Percentiles rank a stretch among this genome's conserved stretches.
Evolutionary conservation across 257 asterid genomes (phyloP).

Genomic region (Buddleja alternifolia): DNA sequence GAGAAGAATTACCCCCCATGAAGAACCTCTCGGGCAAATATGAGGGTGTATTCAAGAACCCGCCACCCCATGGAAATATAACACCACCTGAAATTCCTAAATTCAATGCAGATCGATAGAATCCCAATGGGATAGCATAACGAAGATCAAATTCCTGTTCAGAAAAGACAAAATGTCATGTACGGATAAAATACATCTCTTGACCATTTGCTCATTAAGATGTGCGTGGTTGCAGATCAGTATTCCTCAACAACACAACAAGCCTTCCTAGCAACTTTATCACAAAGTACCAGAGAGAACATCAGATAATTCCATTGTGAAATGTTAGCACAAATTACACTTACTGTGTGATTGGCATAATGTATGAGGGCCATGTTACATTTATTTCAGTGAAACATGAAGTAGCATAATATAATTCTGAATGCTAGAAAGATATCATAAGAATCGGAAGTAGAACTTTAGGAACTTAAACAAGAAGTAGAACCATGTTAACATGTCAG

Average conservation of each 20-base stretch:
- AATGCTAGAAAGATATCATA: neutral
- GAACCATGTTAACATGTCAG: neutral
- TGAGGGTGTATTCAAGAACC: slow-evolving; percentile 57
- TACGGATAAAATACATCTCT: slow-evolving; percentile 14
- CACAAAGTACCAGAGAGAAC: slow-evolving; percentile 12
- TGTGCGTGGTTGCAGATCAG: neutral
- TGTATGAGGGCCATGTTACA: neutral
- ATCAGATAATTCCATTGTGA: neutral
- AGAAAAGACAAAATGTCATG: slow-evolving; percentile 27
- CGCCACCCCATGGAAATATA: slow-evolving; percentile 84
- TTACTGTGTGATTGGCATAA: neutral
- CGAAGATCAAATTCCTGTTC: slow-evolving; percentile 89
- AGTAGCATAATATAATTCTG: slow-evolving; percentile 3
- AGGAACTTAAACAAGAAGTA: slow-evolving; percentile 2
- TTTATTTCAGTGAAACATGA: slow-evolving; percentile 13
- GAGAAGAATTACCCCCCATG: slow-evolving; percentile 87
- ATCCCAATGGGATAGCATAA: slow-evolving; percentile 85
- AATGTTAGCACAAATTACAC: slow-evolving; percentile 1
- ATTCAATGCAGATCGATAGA: slow-evolving; percentile 74
- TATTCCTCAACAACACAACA: slow-evolving; percentile 18
- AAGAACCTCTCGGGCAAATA: slow-evolving; percentile 85
- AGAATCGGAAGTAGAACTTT: neutral
- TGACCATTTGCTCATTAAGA: neutral
- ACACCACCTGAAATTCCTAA: slow-evolving; percentile 80
- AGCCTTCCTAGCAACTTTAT: slow-evolving; percentile 12